Percentiles rank a stretch among this genome's conserved stretches.
Conservation (phyloP, 768 basidiomycete species). For the Panaeolus papilionaceus region DNA sequence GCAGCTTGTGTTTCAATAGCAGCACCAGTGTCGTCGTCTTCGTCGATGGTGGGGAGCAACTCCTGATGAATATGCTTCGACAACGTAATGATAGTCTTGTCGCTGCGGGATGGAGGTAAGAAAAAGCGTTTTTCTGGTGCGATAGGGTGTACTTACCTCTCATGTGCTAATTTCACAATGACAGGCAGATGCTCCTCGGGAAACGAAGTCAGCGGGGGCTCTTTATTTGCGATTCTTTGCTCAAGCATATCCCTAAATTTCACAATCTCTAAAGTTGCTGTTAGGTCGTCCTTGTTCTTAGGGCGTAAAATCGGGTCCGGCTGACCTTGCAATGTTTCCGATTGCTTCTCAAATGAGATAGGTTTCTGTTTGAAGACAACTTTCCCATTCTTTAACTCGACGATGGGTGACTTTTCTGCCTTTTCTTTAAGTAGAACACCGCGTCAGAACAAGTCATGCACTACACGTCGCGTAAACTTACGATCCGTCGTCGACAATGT, state of each 20-base stretch:
- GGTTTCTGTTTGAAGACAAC: conserved; percentile 78
- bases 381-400: conserved; percentile 80
- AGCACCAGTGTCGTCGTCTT: conserved; percentile 52
- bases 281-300: conserved; percentile 9
- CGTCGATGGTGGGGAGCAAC: conserved; percentile 69
- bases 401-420: conserved; percentile 48
- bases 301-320: conserved; percentile 15
- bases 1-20: conserved; percentile 41
- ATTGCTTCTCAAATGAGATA: conserved; percentile 75
- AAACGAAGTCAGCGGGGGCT: conserved; percentile 58
- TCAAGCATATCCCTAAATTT: conserved; percentile 78
- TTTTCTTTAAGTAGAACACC: conserved; percentile 39
- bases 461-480: conserved; percentile 37
- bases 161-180: conserved; percentile 83
- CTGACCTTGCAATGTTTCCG: conserved; percentile 83
- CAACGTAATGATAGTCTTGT: conserved; percentile 69
- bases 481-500: conserved; percentile 29
- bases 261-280: conserved; percentile 63
- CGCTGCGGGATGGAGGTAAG: conserved; percentile 49
- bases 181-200: conserved; percentile 76
- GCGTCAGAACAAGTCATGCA: conserved; percentile 30
- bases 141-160: conserved; percentile 64
- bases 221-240: conserved; percentile 50
- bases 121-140: not conserved
- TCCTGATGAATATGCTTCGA: conserved; percentile 73